A percentile compares a stretch with the other conserved stretches of the same genome.
Evolutionary conservation across 192 early-diverging fungal genomes (phyloP).

Genomic region (Dimargaris cristalligena): DNA sequence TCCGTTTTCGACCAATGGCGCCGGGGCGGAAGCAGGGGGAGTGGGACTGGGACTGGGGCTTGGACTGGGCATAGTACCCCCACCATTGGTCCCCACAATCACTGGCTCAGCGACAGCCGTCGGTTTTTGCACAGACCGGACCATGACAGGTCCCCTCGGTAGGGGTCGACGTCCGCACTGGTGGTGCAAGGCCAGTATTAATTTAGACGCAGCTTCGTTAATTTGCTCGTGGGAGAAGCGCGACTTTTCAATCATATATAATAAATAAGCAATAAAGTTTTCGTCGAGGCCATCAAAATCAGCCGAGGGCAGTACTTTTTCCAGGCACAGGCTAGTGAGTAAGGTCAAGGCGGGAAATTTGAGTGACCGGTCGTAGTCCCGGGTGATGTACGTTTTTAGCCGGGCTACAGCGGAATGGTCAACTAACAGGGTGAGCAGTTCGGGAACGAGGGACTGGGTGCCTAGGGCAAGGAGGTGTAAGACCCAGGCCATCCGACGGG

Average conservation of each 20-base stretch:
- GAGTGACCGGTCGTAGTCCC: constrained; percentile 3
- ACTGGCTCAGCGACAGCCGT: too few relatives aligned
- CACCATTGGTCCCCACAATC: too few relatives aligned
- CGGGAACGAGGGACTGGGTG: not conserved
- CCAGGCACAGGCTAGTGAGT: not conserved
- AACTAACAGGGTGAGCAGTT: not conserved
- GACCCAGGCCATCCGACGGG: constrained; percentile 6
- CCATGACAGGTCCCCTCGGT: too few relatives aligned
- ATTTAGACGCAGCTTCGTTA: constrained; percentile 7
- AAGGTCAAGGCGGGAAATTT: constrained; percentile 6
- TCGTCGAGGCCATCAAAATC: constrained; percentile 5
- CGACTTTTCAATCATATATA: constrained; percentile 7
- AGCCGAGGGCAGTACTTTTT: not conserved
- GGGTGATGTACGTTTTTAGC: constrained; percentile 11
- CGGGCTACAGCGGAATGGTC: not conserved
- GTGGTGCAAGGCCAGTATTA: constrained; percentile 3
- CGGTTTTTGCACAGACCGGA: too few relatives aligned
- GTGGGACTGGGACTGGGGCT: too few relatives aligned
- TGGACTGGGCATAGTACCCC: too few relatives aligned
- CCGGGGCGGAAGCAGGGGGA: too few relatives aligned
- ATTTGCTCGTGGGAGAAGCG: constrained; percentile 2
- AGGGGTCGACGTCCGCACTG: not conserved
- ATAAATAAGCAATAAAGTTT: constrained; percentile 3
- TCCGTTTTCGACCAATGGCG: too few relatives aligned
- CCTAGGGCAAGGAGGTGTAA: constrained; percentile 5